Conservation (phyloP, 306 rosid species). For the Astragalus membranaceus region DNA sequence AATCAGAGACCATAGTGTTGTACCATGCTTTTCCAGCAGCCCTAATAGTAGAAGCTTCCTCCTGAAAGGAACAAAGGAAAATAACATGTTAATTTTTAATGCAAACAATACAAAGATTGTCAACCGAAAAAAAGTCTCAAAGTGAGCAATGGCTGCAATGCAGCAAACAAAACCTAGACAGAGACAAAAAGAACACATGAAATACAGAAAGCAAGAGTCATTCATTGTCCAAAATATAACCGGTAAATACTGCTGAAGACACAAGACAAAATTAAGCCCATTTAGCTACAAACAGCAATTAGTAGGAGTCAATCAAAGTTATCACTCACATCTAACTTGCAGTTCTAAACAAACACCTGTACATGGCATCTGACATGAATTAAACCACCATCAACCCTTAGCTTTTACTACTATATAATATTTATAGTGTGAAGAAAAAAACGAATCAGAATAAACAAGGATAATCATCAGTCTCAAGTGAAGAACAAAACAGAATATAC, state of each 20-base stretch:
- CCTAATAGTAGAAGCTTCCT: constrained; percentile 55
- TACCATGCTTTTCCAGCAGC: constrained; percentile 84
- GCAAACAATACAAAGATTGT: background rate
- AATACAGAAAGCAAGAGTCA: background rate
- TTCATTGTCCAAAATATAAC: background rate
- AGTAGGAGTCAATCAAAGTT: background rate
- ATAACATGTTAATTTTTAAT: background rate
- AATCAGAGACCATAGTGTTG: constrained; percentile 76
- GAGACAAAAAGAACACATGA: background rate
- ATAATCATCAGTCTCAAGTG: too few relatives aligned
- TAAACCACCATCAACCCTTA: too few relatives aligned
- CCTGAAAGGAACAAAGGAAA: constrained; percentile 27
- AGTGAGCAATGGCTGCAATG: background rate
- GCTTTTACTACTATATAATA: too few relatives aligned
- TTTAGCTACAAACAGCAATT: background rate
- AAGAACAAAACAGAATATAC: too few relatives aligned
- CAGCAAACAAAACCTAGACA: background rate
- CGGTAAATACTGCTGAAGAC: background rate
- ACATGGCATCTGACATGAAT: background rate
- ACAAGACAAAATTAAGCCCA: background rate
- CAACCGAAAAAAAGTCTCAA: background rate
- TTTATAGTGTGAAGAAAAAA: too few relatives aligned
- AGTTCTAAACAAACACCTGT: background rate
- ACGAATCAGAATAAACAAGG: too few relatives aligned
- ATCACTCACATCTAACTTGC: background rate